phyloP scores from a whole-genome alignment of 352 stramenopile genomes.

The Globisporangium takayamanum region DNA sequence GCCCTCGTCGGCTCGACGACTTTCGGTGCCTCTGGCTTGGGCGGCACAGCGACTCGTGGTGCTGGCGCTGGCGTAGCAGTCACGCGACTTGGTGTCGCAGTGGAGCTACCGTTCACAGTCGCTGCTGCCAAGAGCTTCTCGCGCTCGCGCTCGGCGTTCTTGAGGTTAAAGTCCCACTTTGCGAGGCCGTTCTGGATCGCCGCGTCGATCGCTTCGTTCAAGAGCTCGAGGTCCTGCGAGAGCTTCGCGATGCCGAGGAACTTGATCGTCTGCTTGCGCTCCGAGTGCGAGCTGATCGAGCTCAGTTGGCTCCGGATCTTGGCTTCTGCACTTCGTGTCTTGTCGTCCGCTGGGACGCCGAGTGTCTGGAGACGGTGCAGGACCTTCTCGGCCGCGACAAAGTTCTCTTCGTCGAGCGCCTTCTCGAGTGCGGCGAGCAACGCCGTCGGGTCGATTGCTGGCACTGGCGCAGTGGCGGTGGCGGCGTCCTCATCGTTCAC shows the following conservation, averaged over 20 bases:
- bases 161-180: constrained; percentile 80
- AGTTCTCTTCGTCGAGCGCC: constrained; percentile 60
- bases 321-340: constrained; percentile 25
- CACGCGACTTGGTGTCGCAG: neutral
- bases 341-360: constrained; percentile 26
- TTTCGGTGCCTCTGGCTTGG: neutral
- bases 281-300: constrained; percentile 35
- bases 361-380: constrained; percentile 34
- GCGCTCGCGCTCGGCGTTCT: constrained; percentile 62
- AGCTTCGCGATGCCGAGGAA: constrained; percentile 65
- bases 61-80: neutral
- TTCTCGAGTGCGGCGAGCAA: constrained; percentile 51
- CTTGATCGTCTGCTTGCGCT: constrained; percentile 75
- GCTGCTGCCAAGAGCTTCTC: constrained; percentile 41
- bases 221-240: constrained; percentile 56
- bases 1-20: constrained; percentile 7
- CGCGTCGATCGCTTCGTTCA: constrained; percentile 63
- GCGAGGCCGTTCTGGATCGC: constrained; percentile 52
- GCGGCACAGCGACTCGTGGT: constrained; percentile 7
- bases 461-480: neutral
- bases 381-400: constrained; percentile 51
- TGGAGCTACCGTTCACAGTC: constrained; percentile 1
- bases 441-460: constrained; percentile 25
- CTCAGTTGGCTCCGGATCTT: constrained; percentile 23
- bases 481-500: neutral